Conservation (phyloP, 148 eudicot genomes). For the Rhododendron mucronatum region DNA sequence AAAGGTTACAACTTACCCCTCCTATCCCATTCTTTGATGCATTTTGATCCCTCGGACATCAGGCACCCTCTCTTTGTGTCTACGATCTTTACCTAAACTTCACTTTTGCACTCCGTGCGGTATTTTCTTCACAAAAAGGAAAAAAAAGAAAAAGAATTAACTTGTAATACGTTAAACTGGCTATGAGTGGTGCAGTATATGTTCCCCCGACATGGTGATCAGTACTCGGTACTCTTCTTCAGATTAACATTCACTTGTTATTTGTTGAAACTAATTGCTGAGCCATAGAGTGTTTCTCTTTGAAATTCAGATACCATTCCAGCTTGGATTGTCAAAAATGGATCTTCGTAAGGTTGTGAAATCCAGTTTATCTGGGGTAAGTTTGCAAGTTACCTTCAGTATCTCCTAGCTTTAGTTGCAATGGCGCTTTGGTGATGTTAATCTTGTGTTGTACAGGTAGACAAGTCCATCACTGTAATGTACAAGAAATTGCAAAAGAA, state of each 20-base stretch:
- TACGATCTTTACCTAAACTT: not conserved
- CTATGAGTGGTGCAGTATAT: not conserved
- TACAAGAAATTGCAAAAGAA: constrained; percentile 82
- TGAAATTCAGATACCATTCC: constrained; percentile 70
- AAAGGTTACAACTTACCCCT: not conserved
- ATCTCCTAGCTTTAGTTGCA: not conserved
- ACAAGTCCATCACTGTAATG: constrained; percentile 76
- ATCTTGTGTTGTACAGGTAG: constrained; percentile 48
- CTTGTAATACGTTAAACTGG: not conserved
- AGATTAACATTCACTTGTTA: not conserved
- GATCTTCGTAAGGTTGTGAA: constrained; percentile 92
- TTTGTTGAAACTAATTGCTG: not conserved
- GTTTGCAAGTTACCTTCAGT: constrained; percentile 17
- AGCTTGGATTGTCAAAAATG: constrained; percentile 77
- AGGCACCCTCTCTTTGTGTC: not conserved
- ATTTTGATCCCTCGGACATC: not conserved
- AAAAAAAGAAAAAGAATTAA: not conserved
- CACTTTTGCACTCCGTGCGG: not conserved
- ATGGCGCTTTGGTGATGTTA: not conserved
- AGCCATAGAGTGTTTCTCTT: not conserved
- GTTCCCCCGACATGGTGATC: not conserved
- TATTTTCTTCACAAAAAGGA: not conserved
- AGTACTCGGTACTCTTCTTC: not conserved
- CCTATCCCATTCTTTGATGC: not conserved
- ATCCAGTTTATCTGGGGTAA: constrained; percentile 85